Conservation (phyloP, 2,329 filamentous ascomycete species). For the Magnaporthiopsis poae region DNA sequence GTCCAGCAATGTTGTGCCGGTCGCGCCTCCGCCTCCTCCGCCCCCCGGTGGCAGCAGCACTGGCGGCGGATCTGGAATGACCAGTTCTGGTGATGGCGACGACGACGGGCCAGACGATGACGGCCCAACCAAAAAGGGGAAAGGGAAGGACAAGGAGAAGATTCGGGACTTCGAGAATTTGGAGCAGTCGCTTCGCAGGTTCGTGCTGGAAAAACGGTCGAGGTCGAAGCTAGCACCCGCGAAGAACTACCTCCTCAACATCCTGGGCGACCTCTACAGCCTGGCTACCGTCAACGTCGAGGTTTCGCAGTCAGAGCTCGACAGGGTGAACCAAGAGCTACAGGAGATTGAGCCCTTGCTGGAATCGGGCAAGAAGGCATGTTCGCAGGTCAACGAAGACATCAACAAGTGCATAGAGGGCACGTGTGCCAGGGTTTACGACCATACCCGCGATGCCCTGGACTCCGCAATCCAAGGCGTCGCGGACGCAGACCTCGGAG, state of each 20-base stretch:
- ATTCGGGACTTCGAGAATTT: conserved; percentile 80
- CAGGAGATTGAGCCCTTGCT: conserved; percentile 74
- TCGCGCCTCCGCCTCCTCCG: conserved; percentile 49
- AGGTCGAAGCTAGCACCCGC: conserved; percentile 91
- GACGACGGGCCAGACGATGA: conserved; percentile 26
- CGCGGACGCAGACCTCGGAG: conserved; percentile 63
- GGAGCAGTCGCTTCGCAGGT: conserved; percentile 78
- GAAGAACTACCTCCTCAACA: conserved; percentile 88
- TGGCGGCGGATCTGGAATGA: conserved; percentile 31
- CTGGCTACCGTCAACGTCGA: conserved; percentile 80
- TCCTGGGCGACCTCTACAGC: conserved; percentile 75
- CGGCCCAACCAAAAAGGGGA: conserved; percentile 53
- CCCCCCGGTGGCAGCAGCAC: conserved; percentile 43
- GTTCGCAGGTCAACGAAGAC: conserved; percentile 67
- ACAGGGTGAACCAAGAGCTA: conserved; percentile 72
- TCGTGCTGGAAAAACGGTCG: conserved; percentile 90
- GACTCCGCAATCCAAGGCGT: conserved; percentile 65
- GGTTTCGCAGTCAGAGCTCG: conserved; percentile 73
- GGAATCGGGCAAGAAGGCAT: conserved; percentile 72
- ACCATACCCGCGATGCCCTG: conserved; percentile 67
- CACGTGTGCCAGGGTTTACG: conserved; percentile 76
- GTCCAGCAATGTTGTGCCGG: conserved; percentile 88
- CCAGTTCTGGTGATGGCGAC: conserved; percentile 25
- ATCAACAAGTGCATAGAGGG: conserved; percentile 75
- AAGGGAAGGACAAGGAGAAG: conserved; percentile 82